A percentile compares a stretch with the other conserved stretches of the same genome.
Evolutionary conservation across 768 basidiomycete genomes (phyloP).

Genomic region (Chiua virens): DNA sequence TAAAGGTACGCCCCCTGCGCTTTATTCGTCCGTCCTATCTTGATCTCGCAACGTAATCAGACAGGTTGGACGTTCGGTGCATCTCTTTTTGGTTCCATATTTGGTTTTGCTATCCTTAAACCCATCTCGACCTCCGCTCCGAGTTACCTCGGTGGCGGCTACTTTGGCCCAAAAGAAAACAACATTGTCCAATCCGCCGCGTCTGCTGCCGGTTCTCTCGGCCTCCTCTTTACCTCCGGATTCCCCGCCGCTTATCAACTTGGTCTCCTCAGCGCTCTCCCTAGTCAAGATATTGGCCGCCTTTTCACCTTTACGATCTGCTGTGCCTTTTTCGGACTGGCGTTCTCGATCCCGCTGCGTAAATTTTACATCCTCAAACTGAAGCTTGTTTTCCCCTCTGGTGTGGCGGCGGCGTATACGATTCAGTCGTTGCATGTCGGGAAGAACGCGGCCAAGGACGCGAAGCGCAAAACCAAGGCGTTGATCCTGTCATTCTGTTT

Average conservation of each 20-base stretch:
- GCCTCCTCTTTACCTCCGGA: conserved; percentile 59
- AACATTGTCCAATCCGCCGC: conserved; percentile 17
- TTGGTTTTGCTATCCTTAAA: conserved; percentile 54
- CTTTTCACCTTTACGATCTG: conserved; percentile 55
- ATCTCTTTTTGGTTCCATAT: conserved; percentile 49
- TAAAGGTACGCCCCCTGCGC: conserved; percentile 38
- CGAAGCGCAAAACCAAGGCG: conserved; percentile 55
- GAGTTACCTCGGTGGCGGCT: conserved; percentile 46
- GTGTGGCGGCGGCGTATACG: conserved; percentile 64
- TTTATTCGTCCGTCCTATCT: not conserved
- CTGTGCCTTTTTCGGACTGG: conserved; percentile 60
- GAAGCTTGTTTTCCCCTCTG: conserved; percentile 63
- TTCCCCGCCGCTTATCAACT: conserved; percentile 63
- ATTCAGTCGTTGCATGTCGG: conserved; percentile 61
- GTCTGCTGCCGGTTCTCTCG: conserved; percentile 54
- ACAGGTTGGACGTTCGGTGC: conserved; percentile 69
- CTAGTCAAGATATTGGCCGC: conserved; percentile 52
- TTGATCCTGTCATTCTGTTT: conserved; percentile 46
- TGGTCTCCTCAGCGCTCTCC: conserved; percentile 43
- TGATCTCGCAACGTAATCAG: conserved; percentile 9
- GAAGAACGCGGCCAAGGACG: conserved; percentile 46
- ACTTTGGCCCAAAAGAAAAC: conserved; percentile 67
- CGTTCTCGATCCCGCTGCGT: conserved; percentile 64
- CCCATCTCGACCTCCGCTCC: conserved; percentile 51
- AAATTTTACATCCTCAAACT: conserved; percentile 63